Evolutionary conservation across 2,329 filamentous ascomycete genomes (phyloP), one percentile per base, ranked within the genome.

Genomic region (Sporothrix humicola): DNA sequence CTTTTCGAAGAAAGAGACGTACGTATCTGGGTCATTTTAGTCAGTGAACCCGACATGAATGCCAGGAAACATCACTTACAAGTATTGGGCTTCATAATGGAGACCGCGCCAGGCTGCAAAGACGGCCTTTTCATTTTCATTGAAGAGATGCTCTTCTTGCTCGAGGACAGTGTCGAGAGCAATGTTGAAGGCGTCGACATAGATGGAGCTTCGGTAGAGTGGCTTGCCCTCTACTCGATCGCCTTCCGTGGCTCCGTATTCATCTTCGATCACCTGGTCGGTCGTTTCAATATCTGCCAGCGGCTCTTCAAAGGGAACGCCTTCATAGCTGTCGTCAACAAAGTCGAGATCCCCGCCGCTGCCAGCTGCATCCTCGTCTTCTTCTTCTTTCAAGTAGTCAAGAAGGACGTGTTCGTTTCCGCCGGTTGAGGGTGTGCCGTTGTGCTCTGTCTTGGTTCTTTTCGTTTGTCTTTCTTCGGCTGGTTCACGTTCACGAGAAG

Each of bases 121-220:
- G 0, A 98, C 87, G 15, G 87, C 85, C 78, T 87, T 88, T 81
- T 99, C 96, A 20, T 89, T 91, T 73, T 90, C 88, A 78, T 96
- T 88, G 80, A 98, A 99, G 0, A 99, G 84, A 81, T 97, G 93
- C 0, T 89, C 87, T 82, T 99, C 96, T 73, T 98, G 93, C 68
- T 93, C 90, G 13, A 98, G 83, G 3, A 99, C 96, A 0, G 93
- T 97, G 74, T 95, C 91, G 68, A 99, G 84, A 1, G 95, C 94
- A 15, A 98, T 85, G 79, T 97, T 97, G 85, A 99, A 99, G 0
- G 96, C 96, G 82, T 99, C 96, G 20, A 98, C 94, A 78, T 99
- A 99, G 72, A 99, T 93, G 1, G 95, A 98, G 79, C 91, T 97
- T 80, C 90, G 6, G 91, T 91, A 75, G 86, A 90, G 78, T 94